Evolutionary conservation across 2,329 filamentous ascomycete genomes (phyloP), one percentile per base, ranked within the genome.

Genomic region (Phaeoacremonium minimum): DNA sequence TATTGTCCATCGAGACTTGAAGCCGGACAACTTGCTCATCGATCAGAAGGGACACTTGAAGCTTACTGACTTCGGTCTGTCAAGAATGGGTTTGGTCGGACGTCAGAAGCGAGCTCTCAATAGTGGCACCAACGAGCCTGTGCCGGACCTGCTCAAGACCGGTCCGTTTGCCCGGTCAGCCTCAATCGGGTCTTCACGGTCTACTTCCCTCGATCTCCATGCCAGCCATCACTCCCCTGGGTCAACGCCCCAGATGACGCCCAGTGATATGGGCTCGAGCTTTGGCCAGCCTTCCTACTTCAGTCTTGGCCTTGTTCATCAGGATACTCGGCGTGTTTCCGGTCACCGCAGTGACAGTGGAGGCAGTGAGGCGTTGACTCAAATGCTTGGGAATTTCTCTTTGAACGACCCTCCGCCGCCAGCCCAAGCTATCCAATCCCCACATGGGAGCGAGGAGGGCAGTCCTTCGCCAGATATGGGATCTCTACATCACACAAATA

Each of bases 21-120:
- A 98, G 62, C 93, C 93, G 1, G 93, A 98, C 58, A 98, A 98
- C 55, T 75, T 98, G 19, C 75, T 98, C 35, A 98, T 98, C 49
- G 94, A 98, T 55, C 88, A 94, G 51, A 95, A 89, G 53, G 93
- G 93, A 3, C 93, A 98, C 63, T 67, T 98, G 39, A 98, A 98
- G 63, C 71, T 98, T 50, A 98, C 94, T 2, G 93, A 98, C 59
- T 98, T 98, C 66, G 93, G 93, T 42, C 71, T 98, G 17, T 98
- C 93, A 11, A 83, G 93, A 18, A 97, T 98, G 91, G 94, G 93
- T 56, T 71, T 98, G 45, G 86, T 98, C 43, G 93, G 93, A 41
- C 86, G 93, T 51, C 93, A 98, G 63, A 97, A 98, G 67, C 82
- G 93, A 51, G 88, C 91, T 15, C 71, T 96, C 32, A 93, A 84